phyloP scores from a whole-genome alignment of 768 basidiomycete species.

The Phylloporus sp. region DNA sequence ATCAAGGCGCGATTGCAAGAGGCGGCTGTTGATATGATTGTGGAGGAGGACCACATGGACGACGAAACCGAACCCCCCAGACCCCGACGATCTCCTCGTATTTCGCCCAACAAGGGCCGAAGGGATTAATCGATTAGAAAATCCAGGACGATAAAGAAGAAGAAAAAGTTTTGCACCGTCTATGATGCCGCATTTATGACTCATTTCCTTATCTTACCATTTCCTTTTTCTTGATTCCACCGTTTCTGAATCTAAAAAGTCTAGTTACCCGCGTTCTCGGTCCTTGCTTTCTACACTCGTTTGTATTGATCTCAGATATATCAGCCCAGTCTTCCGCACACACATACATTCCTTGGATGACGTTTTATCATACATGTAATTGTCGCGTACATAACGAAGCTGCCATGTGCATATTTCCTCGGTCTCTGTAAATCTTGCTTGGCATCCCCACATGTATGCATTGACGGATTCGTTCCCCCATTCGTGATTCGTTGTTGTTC shows the following conservation, averaged over 20 bases:
- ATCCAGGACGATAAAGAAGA: not conserved
- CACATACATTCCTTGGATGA: slow-evolving; percentile 12
- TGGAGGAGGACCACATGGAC: slow-evolving; percentile 28
- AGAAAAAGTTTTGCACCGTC: not conserved
- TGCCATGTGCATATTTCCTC: not conserved
- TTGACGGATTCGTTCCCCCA: not conserved
- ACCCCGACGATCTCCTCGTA: slow-evolving; percentile 34
- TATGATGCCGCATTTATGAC: slow-evolving; percentile 1
- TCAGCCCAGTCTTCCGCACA: not conserved
- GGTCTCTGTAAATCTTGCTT: not conserved
- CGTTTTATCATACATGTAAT: slow-evolving; percentile 18
- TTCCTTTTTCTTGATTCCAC: not conserved
- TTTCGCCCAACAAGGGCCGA: slow-evolving; percentile 31
- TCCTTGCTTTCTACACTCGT: slow-evolving; percentile 7
- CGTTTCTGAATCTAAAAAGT: slow-evolving; percentile 6
- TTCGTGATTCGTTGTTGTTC: too few species aligned
- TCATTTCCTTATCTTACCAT: not conserved
- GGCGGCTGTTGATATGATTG: slow-evolving; percentile 22
- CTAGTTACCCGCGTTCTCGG: slow-evolving; percentile 8
- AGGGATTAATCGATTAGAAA: slow-evolving; percentile 3
- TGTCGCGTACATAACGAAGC: slow-evolving; percentile 5
- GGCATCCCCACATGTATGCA: not conserved
- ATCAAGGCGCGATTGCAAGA: slow-evolving; percentile 22
- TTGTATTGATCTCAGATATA: slow-evolving; percentile 14
- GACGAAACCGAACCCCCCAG: slow-evolving; percentile 21